Evolutionary conservation across 2,329 filamentous ascomycete species (phyloP), one percentile per base, ranked within the genome.

Genomic region (Fusarium mundagurra): DNA sequence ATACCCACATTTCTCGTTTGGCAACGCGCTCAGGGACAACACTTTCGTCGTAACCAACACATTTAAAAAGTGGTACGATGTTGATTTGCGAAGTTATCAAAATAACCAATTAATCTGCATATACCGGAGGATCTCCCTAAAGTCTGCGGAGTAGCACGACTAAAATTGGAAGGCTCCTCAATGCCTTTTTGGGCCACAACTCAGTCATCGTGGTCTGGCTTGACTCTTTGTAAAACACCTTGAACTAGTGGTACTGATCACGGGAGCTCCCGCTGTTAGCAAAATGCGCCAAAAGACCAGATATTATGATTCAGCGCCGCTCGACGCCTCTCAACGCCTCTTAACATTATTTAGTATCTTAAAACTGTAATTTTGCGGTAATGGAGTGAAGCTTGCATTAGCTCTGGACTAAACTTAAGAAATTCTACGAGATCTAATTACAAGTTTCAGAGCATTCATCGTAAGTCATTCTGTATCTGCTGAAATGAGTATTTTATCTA

Each of bases 271-370:
- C 31, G 48, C 16, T 20, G 8, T 17, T 51, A 51, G 16, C 22
- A 10, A 7, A 5, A 16, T 14, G 11, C 16, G 8, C 29, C 22
- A 24, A 22, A 22, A 17, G 20, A 17, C 16, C 11, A 6, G 20
- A 11, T 13, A 2, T 29, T 3, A 14, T 47, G 18, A 3, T 22
- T 29, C 24, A 47, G 13, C 24, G 44, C 13, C 24, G 13, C 24
- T 22, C 3, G 8, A 29, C 44, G 44, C 44, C 43, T 20, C 43
- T 27, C 11, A 14, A 27, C 43, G 24, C 24, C 24, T 29, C 24
- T 47, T 13, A 9, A 17, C n/a, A 18, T 18, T 0, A 1, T 5
- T 24, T 5, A 6, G 6, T 1, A 1, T 24, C 10, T 11, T 1
- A 13, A 45, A 45, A 13, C 27, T 8, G 24, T 20, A 12, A 17